Conservation (phyloP, 495 filamentous ascomycete genomes). For the Aspergillus baeticus region DNA sequence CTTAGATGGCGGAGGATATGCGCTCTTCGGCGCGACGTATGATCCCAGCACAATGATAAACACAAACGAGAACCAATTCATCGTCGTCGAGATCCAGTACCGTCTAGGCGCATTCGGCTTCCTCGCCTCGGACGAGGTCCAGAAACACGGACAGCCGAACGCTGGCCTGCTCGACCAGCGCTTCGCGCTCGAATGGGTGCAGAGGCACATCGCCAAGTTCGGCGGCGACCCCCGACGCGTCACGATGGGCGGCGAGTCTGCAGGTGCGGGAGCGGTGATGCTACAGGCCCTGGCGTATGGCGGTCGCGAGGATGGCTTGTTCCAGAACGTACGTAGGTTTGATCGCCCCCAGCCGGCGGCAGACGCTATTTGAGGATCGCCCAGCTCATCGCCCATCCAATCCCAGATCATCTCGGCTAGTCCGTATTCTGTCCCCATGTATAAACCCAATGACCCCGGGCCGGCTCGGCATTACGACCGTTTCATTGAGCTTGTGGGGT, state of each 20-base stretch:
- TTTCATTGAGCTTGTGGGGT: slow-evolving; percentile 55
- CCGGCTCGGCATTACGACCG: slow-evolving; percentile 54
- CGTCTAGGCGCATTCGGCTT: slow-evolving; percentile 68
- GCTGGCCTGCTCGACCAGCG: slow-evolving; percentile 63
- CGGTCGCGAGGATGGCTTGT: slow-evolving; percentile 23
- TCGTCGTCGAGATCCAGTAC: slow-evolving; percentile 71
- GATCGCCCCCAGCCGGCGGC: too few species aligned
- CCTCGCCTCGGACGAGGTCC: slow-evolving; percentile 57
- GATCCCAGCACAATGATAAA: slow-evolving; percentile 13
- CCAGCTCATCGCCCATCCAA: too few species aligned
- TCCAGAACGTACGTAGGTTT: slow-evolving; percentile 25
- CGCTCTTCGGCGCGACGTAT: slow-evolving; percentile 15
- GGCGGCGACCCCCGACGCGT: slow-evolving; percentile 42
- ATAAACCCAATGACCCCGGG: slow-evolving; percentile 47
- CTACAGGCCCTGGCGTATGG: slow-evolving; percentile 53
- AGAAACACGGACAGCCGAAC: slow-evolving; percentile 49
- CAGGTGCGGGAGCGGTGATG: slow-evolving; percentile 49
- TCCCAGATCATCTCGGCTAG: slow-evolving; percentile 51
- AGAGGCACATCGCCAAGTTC: slow-evolving; percentile 47
- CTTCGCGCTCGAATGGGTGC: slow-evolving; percentile 60
- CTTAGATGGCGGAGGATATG: slow-evolving; percentile 61
- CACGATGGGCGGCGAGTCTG: slow-evolving; percentile 38
- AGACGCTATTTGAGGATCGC: too few species aligned
- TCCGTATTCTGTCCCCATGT: slow-evolving; percentile 51
- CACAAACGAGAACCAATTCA: slow-evolving; percentile 51